A percentile compares a stretch with the other conserved stretches of the same genome.
phyloP scores from a whole-genome alignment of 768 basidiomycete species.

The Hebeloma cylindrosporum region DNA sequence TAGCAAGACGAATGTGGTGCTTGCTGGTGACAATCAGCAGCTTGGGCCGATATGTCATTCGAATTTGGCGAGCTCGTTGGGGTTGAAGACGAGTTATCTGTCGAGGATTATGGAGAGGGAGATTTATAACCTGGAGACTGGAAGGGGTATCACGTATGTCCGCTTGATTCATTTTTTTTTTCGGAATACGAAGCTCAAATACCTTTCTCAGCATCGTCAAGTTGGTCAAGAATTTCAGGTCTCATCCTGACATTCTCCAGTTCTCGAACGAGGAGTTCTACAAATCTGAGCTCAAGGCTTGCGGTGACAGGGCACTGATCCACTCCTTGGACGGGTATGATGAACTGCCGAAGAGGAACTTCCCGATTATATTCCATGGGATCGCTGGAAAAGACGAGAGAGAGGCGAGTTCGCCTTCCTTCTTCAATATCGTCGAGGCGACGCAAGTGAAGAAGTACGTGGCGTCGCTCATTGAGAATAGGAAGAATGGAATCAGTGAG shows the following conservation, averaged over 20 bases:
- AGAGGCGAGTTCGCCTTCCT: slow-evolving; percentile 58
- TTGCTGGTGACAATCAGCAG: slow-evolving; percentile 64
- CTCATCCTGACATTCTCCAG: slow-evolving; percentile 51
- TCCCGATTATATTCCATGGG: slow-evolving; percentile 59
- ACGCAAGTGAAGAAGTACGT: slow-evolving; percentile 51
- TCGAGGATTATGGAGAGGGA: slow-evolving; percentile 46
- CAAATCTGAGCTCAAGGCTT: slow-evolving; percentile 45
- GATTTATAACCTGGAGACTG: slow-evolving; percentile 35
- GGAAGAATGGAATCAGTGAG: slow-evolving; percentile 42
- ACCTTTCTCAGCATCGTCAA: slow-evolving; percentile 48
- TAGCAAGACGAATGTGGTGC: slow-evolving; percentile 47
- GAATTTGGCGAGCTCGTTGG: slow-evolving; percentile 44
- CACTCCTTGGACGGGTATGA: slow-evolving; percentile 38
- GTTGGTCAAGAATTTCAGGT: slow-evolving; percentile 58
- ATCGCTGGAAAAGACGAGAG: slow-evolving; percentile 54
- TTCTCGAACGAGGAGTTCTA: slow-evolving; percentile 64
- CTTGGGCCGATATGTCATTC: slow-evolving; percentile 60
- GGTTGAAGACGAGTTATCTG: slow-evolving; percentile 51
- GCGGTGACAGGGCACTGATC: slow-evolving; percentile 43
- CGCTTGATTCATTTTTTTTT: slow-evolving; percentile 7
- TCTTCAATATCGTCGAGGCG: slow-evolving; percentile 61
- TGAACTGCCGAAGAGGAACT: slow-evolving; percentile 40
- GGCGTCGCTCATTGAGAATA: slow-evolving; percentile 32
- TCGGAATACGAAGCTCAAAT: neutral
- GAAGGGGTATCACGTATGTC: slow-evolving; percentile 38